Evolutionary conservation across 2,329 filamentous ascomycete genomes (phyloP).

Genomic region (Aspergillus novoparasiticus): DNA sequence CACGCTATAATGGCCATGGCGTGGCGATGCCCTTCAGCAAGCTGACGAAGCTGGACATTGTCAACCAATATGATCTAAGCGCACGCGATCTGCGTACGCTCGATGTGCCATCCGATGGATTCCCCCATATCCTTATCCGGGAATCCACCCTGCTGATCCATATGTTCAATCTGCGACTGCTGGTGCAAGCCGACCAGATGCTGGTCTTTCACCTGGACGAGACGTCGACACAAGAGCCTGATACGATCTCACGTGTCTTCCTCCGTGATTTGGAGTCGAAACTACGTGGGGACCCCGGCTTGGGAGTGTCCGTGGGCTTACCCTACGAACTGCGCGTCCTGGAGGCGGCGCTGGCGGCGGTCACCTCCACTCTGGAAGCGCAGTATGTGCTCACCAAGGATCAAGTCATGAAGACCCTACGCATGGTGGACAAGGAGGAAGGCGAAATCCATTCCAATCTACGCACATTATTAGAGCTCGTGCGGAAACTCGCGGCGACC

Average conservation of each 20-base stretch:
- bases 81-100: conserved; percentile 37
- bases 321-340: conserved; percentile 37
- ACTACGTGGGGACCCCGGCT: conserved; percentile 19
- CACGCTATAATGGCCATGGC: neutral
- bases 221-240: conserved; percentile 1
- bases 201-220: conserved; percentile 31
- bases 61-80: conserved; percentile 24
- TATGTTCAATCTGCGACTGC: conserved; percentile 39
- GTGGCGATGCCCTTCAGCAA: neutral
- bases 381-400: conserved; percentile 30
- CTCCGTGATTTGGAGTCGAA: conserved; percentile 30
- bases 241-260: conserved; percentile 27
- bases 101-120: conserved; percentile 36
- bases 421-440: conserved; percentile 19
- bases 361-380: conserved; percentile 36
- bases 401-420: conserved; percentile 17
- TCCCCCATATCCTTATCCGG: conserved; percentile 39
- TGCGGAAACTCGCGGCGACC: conserved; percentile 17
- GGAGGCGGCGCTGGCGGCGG: conserved; percentile 38
- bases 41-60: conserved; percentile 22
- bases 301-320: conserved; percentile 21
- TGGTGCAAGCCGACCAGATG: conserved; percentile 35
- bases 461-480: conserved; percentile 28
- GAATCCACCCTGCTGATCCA: conserved; percentile 37
- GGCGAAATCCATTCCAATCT: conserved; percentile 26